Evolutionary conservation across 2,329 filamentous ascomycete species (phyloP).

Genomic region (Pseudovirgaria hyperparasitica): DNA sequence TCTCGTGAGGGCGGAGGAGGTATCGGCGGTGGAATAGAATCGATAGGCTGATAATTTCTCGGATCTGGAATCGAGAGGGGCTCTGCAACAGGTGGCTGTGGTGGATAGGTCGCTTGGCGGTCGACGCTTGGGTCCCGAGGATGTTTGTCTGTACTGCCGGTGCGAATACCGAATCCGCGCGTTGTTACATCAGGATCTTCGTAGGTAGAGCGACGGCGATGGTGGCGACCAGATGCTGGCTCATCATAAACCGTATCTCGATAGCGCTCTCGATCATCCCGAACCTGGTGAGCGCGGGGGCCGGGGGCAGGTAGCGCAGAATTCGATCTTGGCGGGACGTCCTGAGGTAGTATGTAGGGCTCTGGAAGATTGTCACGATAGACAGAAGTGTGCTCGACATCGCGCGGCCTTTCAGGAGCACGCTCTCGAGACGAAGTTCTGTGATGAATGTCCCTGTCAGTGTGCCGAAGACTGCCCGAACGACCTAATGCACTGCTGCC

Average conservation of each 20-base stretch:
- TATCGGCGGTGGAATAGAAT: background rate
- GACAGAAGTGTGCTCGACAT: constrained; percentile 10
- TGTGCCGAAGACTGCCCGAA: constrained; percentile 8
- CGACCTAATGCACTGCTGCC: constrained; percentile 19
- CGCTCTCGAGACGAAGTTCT: constrained; percentile 20
- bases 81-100: constrained; percentile 1
- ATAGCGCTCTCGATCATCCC: constrained; percentile 29
- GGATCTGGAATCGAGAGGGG: constrained; percentile 1
- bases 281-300: constrained; percentile 35
- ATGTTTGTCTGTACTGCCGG: constrained; percentile 9
- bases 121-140: constrained; percentile 27
- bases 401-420: constrained; percentile 12
- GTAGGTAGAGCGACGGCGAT: constrained; percentile 23
- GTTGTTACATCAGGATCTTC: constrained; percentile 31
- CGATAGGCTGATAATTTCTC: background rate
- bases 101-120: constrained; percentile 18
- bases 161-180: constrained; percentile 35
- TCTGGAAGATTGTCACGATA: constrained; percentile 26
- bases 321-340: no score
- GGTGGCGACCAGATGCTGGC: constrained; percentile 26
- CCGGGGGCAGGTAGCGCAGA: constrained; percentile 15
- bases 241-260: constrained; percentile 30
- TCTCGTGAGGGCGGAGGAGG: constrained; percentile 5
- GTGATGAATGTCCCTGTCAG: constrained; percentile 9
- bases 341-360: constrained; percentile 22